phyloP scores from a whole-genome alignment of 441 rosid species.

The Jatropha multifida region DNA sequence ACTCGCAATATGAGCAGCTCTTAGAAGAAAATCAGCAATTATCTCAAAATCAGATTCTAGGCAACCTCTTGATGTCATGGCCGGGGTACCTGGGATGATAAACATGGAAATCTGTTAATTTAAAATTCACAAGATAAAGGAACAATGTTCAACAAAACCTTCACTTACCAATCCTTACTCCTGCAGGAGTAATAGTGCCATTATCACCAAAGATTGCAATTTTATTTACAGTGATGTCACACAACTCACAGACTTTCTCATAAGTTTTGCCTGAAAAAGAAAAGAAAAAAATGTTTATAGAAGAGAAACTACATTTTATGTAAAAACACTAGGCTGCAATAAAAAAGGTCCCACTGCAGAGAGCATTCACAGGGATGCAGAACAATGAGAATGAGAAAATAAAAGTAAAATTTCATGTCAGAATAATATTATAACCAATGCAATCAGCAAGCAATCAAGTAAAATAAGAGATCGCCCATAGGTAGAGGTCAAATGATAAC shows the following conservation, averaged over 20 bases:
- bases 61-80: conserved; percentile 94
- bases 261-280: conserved; percentile 56
- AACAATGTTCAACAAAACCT: neutral
- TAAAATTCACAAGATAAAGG: neutral
- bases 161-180: conserved; percentile 83
- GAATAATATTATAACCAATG: neutral
- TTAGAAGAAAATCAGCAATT: conserved; percentile 66
- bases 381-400: neutral
- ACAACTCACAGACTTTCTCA: conserved; percentile 87
- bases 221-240: conserved; percentile 80
- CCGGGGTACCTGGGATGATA: conserved; percentile 65
- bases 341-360: conserved; percentile 18
- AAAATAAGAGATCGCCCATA: neutral
- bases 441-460: neutral
- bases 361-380: neutral
- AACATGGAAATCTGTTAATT: neutral
- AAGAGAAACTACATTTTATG: neutral
- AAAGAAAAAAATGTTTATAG: neutral
- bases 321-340: neutral
- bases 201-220: conserved; percentile 73
- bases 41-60: conserved; percentile 83
- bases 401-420: neutral
- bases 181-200: conserved; percentile 79
- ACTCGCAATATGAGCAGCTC: conserved; percentile 67
- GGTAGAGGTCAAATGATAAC: neutral